Evolutionary conservation across 371 early-diverging fungal species (phyloP).

Genomic region (Zychaea mexicana): DNA sequence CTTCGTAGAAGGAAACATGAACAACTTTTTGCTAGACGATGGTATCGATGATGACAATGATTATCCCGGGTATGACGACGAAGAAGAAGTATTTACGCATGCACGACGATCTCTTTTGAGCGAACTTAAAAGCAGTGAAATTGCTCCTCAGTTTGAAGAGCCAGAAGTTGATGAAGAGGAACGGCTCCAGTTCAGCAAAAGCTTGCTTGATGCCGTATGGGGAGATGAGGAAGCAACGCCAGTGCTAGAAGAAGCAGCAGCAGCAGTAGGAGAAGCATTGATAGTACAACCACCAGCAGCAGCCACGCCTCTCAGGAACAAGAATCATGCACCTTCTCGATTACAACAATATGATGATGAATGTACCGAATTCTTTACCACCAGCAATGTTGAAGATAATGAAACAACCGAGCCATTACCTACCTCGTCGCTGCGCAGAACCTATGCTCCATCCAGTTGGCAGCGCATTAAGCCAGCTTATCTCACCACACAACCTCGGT

Average conservation of each 20-base stretch:
- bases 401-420: constrained; percentile 8
- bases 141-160: not conserved
- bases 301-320: no score
- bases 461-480: constrained; percentile 6
- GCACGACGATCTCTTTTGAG: constrained; percentile 6
- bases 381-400: constrained; percentile 12
- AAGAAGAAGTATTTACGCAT: not conserved
- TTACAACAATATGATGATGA: not conserved
- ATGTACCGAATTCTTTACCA: not conserved
- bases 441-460: not conserved
- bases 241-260: not conserved
- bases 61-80: not conserved
- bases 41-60: not conserved
- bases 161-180: not conserved
- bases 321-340: not conserved
- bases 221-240: not conserved
- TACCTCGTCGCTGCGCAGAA: not conserved
- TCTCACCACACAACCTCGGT: constrained; percentile 31
- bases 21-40: no score
- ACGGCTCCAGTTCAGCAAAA: not conserved
- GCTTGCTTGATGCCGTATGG: not conserved
- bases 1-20: no score
- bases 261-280: not conserved
- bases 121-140: constrained; percentile 6
- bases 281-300: not conserved